Base-by-base conservation (phyloP, 2,329 filamentous ascomycete species). In the Amylocarpus encephaloides region DNA sequence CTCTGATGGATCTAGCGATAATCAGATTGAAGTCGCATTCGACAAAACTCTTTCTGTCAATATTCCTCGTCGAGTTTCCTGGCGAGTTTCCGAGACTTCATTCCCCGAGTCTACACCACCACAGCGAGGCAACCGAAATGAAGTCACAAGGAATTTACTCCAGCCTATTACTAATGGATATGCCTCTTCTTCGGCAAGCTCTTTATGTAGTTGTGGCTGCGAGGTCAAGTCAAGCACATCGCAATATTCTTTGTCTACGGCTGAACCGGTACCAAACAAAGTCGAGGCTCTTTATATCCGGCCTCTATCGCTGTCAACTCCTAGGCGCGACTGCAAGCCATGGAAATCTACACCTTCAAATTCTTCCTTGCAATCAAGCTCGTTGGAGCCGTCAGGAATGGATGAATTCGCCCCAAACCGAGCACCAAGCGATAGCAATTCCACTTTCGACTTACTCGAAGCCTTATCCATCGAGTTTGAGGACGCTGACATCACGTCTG, bases 191-290 rank as follows among this genome's bases (percentile, higher is more conserved):
- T 71, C 73, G 19, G 67, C 66, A 36, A 36, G 68, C 55, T 76
- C 74, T 62, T 70, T 75, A 59, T 72, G 69, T 58, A 73, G 68
- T 54, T 71, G 63, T 49, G 69, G 74, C 36, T 66, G 63, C 44
- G 64, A 68, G 57, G 62, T 52, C 46, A 64, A 48, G 51, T 48
- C 48, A 29, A 46, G 26, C 13, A 45, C 45, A 51, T 53, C 41
- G 34, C 51, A 48, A 39, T 56, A 47, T 57, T 59, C 63, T 62
- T 65, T 62, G 58, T 63, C 53, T 19, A 43, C 19, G 38, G 34
- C 54, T 18, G 43, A 50, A 18, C 41, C 52, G 29, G 15, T 48
- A 22, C 44, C 42, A 40, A 44, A 40, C 33, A 52, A 46, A 16
- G 61, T 43, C 58, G 61, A 62, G 13, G 63, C 64, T 53, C 62